Conservation (phyloP, 202 grass and related monocot species). For the Carex arenaria region DNA sequence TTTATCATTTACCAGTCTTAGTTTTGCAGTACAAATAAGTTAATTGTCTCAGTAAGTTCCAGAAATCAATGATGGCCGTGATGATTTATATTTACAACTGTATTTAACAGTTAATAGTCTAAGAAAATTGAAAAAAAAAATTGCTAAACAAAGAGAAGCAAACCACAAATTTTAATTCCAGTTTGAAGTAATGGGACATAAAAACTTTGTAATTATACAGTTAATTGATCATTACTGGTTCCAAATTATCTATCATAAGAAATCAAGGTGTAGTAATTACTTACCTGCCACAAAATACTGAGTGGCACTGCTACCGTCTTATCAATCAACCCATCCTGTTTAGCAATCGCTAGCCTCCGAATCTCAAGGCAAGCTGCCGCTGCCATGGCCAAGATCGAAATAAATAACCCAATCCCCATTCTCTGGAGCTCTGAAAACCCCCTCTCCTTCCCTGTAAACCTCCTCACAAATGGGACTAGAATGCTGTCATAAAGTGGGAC, state of each 20-base stretch:
- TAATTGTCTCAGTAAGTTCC: background rate
- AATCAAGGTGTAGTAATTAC: background rate
- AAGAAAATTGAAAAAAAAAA: background rate
- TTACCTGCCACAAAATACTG: slow-evolving; percentile 77
- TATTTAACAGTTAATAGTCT: background rate
- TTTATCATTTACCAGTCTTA: background rate
- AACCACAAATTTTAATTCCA: background rate
- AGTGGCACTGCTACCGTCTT: slow-evolving; percentile 62
- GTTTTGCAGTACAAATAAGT: background rate
- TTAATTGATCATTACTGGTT: background rate
- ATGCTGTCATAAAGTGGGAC: slow-evolving; percentile 66
- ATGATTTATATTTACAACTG: background rate
- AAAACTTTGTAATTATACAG: background rate
- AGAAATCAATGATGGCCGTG: background rate
- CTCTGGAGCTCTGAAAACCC: slow-evolving; percentile 75
- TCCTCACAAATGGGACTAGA: slow-evolving; percentile 65
- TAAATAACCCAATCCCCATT: slow-evolving; percentile 78
- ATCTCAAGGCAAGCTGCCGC: slow-evolving; percentile 72
- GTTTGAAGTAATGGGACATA: background rate
- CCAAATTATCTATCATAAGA: background rate
- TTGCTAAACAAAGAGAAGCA: background rate
- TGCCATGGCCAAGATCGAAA: slow-evolving; percentile 69
- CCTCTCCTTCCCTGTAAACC: slow-evolving; percentile 70
- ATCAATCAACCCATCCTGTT: slow-evolving; percentile 45
- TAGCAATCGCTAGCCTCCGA: slow-evolving; percentile 52